phyloP scores from a whole-genome alignment of 2,329 filamentous ascomycete species.

The Pseudocercospora cruenta region DNA sequence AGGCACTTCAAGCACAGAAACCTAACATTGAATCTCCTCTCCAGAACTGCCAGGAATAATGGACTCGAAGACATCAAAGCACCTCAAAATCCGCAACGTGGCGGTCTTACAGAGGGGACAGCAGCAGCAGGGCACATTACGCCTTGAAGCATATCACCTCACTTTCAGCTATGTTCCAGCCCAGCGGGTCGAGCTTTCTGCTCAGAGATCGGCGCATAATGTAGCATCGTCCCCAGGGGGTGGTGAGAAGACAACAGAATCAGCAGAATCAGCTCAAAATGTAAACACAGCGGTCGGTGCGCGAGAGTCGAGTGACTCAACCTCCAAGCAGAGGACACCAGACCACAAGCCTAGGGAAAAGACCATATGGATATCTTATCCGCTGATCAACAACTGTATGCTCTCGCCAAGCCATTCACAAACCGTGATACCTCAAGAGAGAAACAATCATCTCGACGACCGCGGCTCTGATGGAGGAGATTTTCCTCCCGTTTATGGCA shows the following conservation, averaged over 20 bases:
- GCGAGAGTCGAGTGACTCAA: slow-evolving; percentile 14
- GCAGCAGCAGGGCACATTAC: slow-evolving; percentile 62
- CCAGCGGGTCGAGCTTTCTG: slow-evolving; percentile 11
- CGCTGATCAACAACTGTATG: slow-evolving; percentile 81
- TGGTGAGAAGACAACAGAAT: background rate
- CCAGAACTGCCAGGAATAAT: slow-evolving; percentile 3
- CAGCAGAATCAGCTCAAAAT: background rate
- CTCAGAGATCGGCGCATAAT: background rate
- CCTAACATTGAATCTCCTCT: background rate
- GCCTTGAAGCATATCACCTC: slow-evolving; percentile 66
- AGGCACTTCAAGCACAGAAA: background rate
- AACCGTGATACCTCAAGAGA: slow-evolving; percentile 12
- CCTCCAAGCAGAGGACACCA: background rate
- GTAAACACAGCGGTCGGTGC: background rate
- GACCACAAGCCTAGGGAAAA: slow-evolving; percentile 58
- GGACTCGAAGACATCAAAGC: slow-evolving; percentile 2
- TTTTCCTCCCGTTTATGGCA: slow-evolving; percentile 39
- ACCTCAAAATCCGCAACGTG: slow-evolving; percentile 59
- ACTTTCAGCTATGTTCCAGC: slow-evolving; percentile 63
- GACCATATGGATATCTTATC: slow-evolving; percentile 85
- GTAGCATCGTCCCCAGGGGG: background rate
- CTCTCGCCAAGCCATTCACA: slow-evolving; percentile 62
- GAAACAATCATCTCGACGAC: slow-evolving; percentile 7
- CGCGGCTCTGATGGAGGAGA: slow-evolving; percentile 24
- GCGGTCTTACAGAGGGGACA: slow-evolving; percentile 61